A percentile compares a stretch with the other conserved stretches of the same genome.
These are phyloP conservation scores for Glaciozyma martinii DNA, from an alignment of 768 basidiomycete species.

Conservation along the genomic window DNA sequence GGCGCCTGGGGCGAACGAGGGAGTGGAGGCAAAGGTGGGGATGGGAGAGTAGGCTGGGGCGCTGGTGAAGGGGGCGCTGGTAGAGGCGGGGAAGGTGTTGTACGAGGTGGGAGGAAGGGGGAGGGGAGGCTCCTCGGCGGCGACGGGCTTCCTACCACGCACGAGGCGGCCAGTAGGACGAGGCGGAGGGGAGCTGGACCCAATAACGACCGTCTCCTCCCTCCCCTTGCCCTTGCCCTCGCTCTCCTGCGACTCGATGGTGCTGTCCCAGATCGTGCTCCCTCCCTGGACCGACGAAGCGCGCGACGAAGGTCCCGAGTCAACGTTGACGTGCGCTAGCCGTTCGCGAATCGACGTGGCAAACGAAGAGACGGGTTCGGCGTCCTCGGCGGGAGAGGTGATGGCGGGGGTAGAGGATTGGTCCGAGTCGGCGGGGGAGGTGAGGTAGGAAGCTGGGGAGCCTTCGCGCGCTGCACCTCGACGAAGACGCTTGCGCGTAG, in stretches of 20 bases:
- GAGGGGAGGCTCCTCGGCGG: background rate
- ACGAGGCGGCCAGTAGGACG: background rate
- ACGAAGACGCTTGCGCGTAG: background rate
- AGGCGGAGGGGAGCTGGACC: background rate
- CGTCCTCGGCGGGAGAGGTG: background rate
- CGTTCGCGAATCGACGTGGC: constrained; percentile 13
- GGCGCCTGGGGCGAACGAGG: background rate
- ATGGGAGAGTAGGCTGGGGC: background rate
- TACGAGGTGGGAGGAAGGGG: background rate
- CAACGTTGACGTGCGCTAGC: constrained; percentile 25
- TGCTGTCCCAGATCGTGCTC: constrained; percentile 1
- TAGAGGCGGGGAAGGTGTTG: background rate
- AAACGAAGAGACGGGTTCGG: background rate
- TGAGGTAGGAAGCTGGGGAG: background rate
- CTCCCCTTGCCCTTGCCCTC: background rate
- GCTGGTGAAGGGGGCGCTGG: no score
- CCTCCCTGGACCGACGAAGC: constrained; percentile 18
- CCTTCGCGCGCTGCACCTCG: background rate
- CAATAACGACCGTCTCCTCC: background rate
- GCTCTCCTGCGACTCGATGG: background rate
- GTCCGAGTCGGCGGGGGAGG: background rate
- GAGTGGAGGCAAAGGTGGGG: background rate
- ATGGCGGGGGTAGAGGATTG: background rate
- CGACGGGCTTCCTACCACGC: background rate
- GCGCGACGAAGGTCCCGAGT: constrained; percentile 14